phyloP scores from a whole-genome alignment of 1,284 basidiomycete species.

The Cutaneotrichosporon cutaneum region DNA sequence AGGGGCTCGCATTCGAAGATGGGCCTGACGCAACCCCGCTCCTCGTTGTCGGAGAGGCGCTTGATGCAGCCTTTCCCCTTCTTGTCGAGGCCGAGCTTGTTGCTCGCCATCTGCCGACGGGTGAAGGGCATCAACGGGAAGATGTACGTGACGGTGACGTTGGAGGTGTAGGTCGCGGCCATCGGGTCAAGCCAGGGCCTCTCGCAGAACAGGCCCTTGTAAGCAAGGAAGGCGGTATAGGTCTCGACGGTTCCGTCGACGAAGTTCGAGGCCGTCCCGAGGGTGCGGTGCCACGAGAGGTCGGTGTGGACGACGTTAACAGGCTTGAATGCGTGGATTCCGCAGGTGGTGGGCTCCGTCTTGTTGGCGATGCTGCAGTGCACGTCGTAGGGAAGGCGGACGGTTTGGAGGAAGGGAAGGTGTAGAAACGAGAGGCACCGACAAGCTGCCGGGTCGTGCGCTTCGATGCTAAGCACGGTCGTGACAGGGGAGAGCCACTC shows the following conservation, averaged over 20 bases:
- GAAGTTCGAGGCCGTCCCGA: background rate
- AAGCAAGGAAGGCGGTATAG: background rate
- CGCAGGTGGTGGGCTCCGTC: background rate
- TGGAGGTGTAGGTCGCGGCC: background rate
- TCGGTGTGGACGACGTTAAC: background rate
- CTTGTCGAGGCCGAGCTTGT: background rate
- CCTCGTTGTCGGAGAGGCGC: background rate
- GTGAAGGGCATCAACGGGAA: background rate
- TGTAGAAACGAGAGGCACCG: background rate
- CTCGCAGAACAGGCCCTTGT: background rate
- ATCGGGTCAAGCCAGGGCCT: background rate
- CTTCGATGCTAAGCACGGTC: background rate
- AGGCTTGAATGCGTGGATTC: background rate
- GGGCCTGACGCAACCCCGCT: background rate
- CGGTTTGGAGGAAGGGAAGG: slow-evolving; percentile 8
- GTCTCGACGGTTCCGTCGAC: background rate
- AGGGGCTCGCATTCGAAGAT: background rate
- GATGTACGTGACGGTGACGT: background rate
- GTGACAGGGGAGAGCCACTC: background rate
- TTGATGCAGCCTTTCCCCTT: too few species aligned
- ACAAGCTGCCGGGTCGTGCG: background rate
- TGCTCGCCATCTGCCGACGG: background rate
- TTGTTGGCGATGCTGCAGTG: background rate
- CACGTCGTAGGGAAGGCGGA: slow-evolving; percentile 1
- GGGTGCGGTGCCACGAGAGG: background rate